Evolutionary conservation across 345 rosid genomes (phyloP), one percentile per base, ranked within the genome.

Genomic region (Ceriops tagal): DNA sequence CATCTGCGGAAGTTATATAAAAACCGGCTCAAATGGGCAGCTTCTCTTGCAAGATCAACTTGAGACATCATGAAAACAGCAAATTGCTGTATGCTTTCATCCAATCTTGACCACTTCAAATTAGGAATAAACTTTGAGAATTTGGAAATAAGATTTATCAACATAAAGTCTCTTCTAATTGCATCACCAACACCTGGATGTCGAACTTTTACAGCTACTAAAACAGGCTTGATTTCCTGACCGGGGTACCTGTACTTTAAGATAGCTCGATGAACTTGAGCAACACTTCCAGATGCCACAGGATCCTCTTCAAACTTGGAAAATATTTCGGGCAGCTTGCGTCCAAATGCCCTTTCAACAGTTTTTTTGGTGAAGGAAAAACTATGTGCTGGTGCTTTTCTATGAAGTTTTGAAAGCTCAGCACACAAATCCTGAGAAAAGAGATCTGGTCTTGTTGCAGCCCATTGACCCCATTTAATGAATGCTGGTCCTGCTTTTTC

Each of bases 11-110:
- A 95, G 75, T 95, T 95, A 66, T 92, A 92, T 58, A 86, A 87
- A 75, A 95, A 95, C 57, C 96, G 91, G 80, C 88, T 90, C 79
- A 95, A 77, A 79, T 90, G 96, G 58, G 98, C 90, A 85, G 99
- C 99, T 83, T 95, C 99, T 74, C 98, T 88, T 6, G 99, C 96
- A 69, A 95, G 99, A 79, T 95, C 99, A 68, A 92, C 98, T 81
- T 95, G 99, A 77, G 98, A 92, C 93, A 95, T 82, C 98, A 92
- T 92, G 80, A 87, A 95, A 65, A 87, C 91, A n/a, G 89, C 88
- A 75, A 95, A 95, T 78, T 95, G 99, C 75, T 86, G 96, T 39
- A 90, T 92, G 70, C 98, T 87, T 79, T 95, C 99, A 71, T 92
- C 98, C 77, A 95, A 78, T 78, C 99, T 86, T 80, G 92, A 80